Evolutionary conservation across 2,329 filamentous ascomycete species (phyloP), one percentile per base, ranked within the genome.

Genomic region (Lachnellula occidentalis): DNA sequence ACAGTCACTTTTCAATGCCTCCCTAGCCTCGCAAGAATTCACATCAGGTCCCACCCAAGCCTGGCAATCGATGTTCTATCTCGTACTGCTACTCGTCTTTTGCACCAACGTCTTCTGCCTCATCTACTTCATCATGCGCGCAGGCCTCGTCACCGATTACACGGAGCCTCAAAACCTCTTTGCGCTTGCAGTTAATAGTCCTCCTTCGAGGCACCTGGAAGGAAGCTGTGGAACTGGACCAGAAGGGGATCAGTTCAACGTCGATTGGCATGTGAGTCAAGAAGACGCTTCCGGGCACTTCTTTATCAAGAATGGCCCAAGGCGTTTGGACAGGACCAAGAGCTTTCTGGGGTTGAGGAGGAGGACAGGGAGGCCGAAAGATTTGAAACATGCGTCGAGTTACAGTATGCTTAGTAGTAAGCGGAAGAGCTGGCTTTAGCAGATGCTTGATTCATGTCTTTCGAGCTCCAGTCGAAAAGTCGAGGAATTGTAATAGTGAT

Each of bases 151-250:
- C 7, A 91, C 86, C 1, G 89, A 92, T 71, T 91, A 87, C 65
- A 88, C 84, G 0, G 88, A 92, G 64, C 86, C 88, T 1, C 82
- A 86, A 51, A 91, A 91, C 65, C 72, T 91, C 2, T 91, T 92
- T 63, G 76, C 83, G 0, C 71, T 91, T 0, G 85, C 87, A 2
- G 75, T 92, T 50, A 90, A 90, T 65, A 80, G 75, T 24, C 81
- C 81, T 0, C 76, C 78, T 0, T 77, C 73, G 6, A 66, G 73
- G 2, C 68, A 73, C 2, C 61, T 85, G 15, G 72, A 74, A 0
- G 82, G 82, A 0, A 76, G 73, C 6, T 83, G 81, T 63, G 82
- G 80, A 1, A 75, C 72, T 12, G 82, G 81, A 0, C 81, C 81
- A 1, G 54, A 65, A 24, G 59, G 59, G 0, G 57, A 64, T 19